These are phyloP conservation scores for Wickerhamiella sergipiensis DNA, from an alignment of 805 yeast species.

Conservation along the genomic window DNA sequence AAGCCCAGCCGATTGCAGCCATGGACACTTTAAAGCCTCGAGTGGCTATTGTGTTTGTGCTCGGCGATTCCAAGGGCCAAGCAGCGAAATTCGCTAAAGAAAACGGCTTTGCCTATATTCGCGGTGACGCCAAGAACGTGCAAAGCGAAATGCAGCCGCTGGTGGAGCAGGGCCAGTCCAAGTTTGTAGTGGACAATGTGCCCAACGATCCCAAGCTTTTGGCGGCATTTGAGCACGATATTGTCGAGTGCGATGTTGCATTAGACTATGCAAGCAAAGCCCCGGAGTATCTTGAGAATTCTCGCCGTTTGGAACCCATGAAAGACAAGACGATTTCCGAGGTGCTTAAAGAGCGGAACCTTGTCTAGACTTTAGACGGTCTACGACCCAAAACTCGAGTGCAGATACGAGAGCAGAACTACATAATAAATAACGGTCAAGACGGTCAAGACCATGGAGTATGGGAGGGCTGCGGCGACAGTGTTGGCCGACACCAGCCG, in stretches of 20 bases:
- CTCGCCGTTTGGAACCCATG: neutral
- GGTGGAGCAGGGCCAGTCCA: slow-evolving; percentile 11
- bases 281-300: neutral
- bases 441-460: neutral
- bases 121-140: slow-evolving; percentile 2
- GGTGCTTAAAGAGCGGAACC: slow-evolving; percentile 6
- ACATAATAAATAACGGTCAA: neutral
- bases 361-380: neutral
- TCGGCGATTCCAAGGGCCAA: slow-evolving; percentile 12
- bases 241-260: slow-evolving; percentile 16
- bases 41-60: slow-evolving; percentile 14
- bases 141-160: slow-evolving; percentile 6
- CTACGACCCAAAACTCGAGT: too few species aligned
- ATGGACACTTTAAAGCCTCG: slow-evolving; percentile 15
- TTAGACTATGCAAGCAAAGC: slow-evolving; percentile 9
- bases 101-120: slow-evolving; percentile 10
- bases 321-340: slow-evolving; percentile 1
- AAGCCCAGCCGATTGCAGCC: slow-evolving; percentile 13
- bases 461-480: neutral
- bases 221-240: slow-evolving; percentile 6
- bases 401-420: neutral
- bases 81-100: slow-evolving; percentile 7
- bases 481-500: neutral
- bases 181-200: slow-evolving; percentile 14
- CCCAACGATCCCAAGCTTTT: slow-evolving; percentile 1